Evolutionary conservation across 2,329 filamentous ascomycete species (phyloP).

Genomic region (Penicillium sp.): DNA sequence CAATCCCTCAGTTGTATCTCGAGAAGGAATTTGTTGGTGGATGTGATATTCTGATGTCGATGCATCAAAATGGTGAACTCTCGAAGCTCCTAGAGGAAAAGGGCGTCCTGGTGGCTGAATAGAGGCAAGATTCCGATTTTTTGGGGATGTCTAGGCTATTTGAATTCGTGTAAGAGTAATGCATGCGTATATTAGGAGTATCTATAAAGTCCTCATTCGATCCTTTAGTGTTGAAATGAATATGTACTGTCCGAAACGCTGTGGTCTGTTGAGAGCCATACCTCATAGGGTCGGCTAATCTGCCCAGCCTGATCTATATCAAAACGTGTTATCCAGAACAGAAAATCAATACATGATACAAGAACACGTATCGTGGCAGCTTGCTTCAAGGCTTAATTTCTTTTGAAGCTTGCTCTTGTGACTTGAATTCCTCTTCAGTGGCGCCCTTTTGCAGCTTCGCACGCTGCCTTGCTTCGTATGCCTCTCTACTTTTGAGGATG

Average conservation of each 20-base stretch:
- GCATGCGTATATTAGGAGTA: slow-evolving; percentile 7
- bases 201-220: neutral
- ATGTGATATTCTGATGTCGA: slow-evolving; percentile 95
- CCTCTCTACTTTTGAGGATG: slow-evolving; percentile 82
- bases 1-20: slow-evolving; percentile 95
- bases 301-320: neutral
- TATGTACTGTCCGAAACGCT: neutral
- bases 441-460: slow-evolving; percentile 87
- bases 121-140: slow-evolving; percentile 11
- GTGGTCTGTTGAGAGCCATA: neutral
- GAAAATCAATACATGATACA: neutral
- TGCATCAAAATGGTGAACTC: slow-evolving; percentile 95
- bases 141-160: neutral
- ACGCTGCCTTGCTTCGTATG: slow-evolving; percentile 90
- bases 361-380: neutral
- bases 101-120: slow-evolving; percentile 75
- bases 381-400: neutral
- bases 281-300: neutral
- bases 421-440: slow-evolving; percentile 69
- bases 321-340: neutral
- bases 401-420: slow-evolving; percentile 55
- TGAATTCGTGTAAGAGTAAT: slow-evolving; percentile 10
- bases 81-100: slow-evolving; percentile 92
- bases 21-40: slow-evolving; percentile 95
- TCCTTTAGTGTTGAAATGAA: neutral